phyloP scores from a whole-genome alignment of 495 filamentous ascomycete species.

The Annulohypoxylon stygium region DNA sequence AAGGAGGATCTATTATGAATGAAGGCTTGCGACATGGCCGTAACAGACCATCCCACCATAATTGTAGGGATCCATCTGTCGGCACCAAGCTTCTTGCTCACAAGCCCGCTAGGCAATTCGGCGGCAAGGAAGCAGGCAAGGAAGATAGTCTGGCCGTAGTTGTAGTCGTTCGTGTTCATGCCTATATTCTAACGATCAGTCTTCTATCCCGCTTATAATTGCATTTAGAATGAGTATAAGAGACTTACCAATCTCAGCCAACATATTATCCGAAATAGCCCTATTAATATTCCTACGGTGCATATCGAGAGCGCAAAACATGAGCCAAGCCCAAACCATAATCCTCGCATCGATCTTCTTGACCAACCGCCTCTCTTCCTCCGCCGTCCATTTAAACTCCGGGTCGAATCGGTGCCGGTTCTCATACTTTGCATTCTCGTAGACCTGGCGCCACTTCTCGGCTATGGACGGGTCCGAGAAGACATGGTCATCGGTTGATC shows the following conservation, averaged over 20 bases:
- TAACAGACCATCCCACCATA: slow-evolving; percentile 61
- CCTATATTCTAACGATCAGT: slow-evolving; percentile 38
- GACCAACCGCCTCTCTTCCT: slow-evolving; percentile 63
- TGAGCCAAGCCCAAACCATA: slow-evolving; percentile 58
- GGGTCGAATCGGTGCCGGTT: slow-evolving; percentile 71
- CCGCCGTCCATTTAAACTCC: slow-evolving; percentile 59
- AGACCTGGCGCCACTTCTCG: slow-evolving; percentile 60
- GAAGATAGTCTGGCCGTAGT: slow-evolving; percentile 61
- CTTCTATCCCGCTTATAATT: background rate
- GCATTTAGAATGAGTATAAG: background rate
- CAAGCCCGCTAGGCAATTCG: slow-evolving; percentile 62
- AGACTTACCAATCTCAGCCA: slow-evolving; percentile 51
- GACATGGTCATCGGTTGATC: slow-evolving; percentile 52
- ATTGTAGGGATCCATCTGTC: slow-evolving; percentile 63
- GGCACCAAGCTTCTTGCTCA: slow-evolving; percentile 63
- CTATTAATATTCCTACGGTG: slow-evolving; percentile 61
- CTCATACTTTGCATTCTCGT: slow-evolving; percentile 66
- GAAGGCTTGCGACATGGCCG: slow-evolving; percentile 57
- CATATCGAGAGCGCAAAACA: slow-evolving; percentile 63
- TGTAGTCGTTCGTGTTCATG: slow-evolving; percentile 65
- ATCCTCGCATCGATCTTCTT: slow-evolving; percentile 58
- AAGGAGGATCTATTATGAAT: slow-evolving; percentile 54
- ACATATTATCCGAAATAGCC: slow-evolving; percentile 61
- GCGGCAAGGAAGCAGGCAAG: slow-evolving; percentile 61
- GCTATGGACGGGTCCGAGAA: slow-evolving; percentile 63